Conservation (phyloP, 2,329 filamentous ascomycete genomes). For the Coniella vitis region DNA sequence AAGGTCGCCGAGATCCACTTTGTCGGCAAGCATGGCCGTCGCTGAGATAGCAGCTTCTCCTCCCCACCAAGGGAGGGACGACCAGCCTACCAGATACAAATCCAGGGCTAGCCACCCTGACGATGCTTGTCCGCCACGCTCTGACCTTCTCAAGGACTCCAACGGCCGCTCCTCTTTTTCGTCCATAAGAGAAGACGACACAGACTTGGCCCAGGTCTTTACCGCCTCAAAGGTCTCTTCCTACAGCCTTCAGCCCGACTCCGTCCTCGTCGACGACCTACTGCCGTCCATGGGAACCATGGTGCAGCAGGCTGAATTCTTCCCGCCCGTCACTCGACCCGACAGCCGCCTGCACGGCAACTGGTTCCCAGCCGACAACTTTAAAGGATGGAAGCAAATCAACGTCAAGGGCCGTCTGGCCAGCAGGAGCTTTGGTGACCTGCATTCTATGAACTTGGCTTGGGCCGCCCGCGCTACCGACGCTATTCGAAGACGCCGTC, state of each 20-base stretch:
- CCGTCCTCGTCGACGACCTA: conserved; percentile 44
- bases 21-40: conserved; percentile 17
- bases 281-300: conserved; percentile 34
- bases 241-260: conserved; percentile 42
- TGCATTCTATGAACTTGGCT: conserved; percentile 47
- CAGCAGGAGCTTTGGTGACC: conserved; percentile 55
- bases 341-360: conserved; percentile 50
- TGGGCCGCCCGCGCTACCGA: conserved; percentile 37
- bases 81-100: conserved; percentile 19
- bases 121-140: conserved; percentile 17
- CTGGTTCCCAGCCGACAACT: conserved; percentile 51
- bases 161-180: conserved; percentile 50
- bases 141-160: conserved; percentile 28
- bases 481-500: conserved; percentile 16
- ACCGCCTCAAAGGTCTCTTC: conserved; percentile 57
- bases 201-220: conserved; percentile 54
- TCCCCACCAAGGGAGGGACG: conserved; percentile 6
- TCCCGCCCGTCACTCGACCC: conserved; percentile 47
- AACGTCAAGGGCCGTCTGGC: conserved; percentile 50
- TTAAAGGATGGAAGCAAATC: conserved; percentile 58
- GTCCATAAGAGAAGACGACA: conserved; percentile 54
- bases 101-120: conserved; percentile 22
- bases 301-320: conserved; percentile 38
- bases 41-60: conserved; percentile 11
- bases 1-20: conserved; percentile 1